A percentile compares a stretch with the other conserved stretches of the same genome.
These are phyloP conservation scores for Pichia thaimueangensis DNA, from an alignment of 805 yeast genomes.

Conservation along the genomic window DNA sequence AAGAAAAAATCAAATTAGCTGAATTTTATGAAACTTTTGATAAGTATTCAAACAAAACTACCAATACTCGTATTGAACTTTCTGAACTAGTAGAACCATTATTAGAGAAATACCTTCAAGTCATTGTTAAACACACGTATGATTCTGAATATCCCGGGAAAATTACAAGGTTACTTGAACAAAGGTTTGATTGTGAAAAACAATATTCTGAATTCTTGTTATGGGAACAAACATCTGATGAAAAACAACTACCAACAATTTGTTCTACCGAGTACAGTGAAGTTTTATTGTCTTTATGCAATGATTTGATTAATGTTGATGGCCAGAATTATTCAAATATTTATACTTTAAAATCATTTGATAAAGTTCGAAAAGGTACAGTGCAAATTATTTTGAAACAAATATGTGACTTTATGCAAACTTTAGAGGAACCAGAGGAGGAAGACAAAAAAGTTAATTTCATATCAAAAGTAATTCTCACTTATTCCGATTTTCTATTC, in stretches of 20 bases:
- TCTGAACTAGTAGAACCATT: slow-evolving; percentile 14
- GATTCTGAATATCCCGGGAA: slow-evolving; percentile 6
- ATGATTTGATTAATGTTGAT: slow-evolving; percentile 14
- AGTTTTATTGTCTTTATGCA: slow-evolving; percentile 17
- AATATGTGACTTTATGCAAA: neutral
- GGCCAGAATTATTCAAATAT: slow-evolving; percentile 26
- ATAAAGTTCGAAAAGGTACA: slow-evolving; percentile 10
- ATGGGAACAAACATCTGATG: slow-evolving; percentile 16
- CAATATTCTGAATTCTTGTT: slow-evolving; percentile 18
- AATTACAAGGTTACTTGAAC: slow-evolving; percentile 9
- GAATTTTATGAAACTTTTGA: slow-evolving; percentile 9
- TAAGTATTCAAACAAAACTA: neutral
- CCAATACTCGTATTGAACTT: slow-evolving; percentile 12
- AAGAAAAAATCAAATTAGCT: slow-evolving; percentile 18
- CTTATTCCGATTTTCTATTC: slow-evolving; percentile 13
- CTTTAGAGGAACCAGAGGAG: neutral
- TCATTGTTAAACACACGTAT: neutral
- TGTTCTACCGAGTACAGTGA: slow-evolving; percentile 22
- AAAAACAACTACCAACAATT: slow-evolving; percentile 16
- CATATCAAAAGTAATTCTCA: slow-evolving; percentile 4
- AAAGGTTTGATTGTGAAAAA: slow-evolving; percentile 6
- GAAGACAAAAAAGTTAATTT: neutral
- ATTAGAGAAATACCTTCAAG: slow-evolving; percentile 6
- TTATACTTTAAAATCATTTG: slow-evolving; percentile 19
- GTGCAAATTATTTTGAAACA: slow-evolving; percentile 14